Conservation (phyloP, 139 green algal species). For the Eudorina sp. region DNA sequence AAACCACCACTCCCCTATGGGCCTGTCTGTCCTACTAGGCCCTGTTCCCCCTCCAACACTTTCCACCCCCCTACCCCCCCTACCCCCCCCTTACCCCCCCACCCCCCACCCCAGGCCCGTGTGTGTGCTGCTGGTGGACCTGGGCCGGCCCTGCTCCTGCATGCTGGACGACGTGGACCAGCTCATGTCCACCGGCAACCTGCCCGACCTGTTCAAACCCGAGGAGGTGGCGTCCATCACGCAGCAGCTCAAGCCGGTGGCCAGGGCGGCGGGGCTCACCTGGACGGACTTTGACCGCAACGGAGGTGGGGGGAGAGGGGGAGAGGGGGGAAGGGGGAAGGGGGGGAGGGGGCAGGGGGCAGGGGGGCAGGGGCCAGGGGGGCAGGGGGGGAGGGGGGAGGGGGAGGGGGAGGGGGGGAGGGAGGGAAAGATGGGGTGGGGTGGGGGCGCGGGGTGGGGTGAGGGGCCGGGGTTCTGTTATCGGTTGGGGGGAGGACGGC, state of each 20-base stretch:
- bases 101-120: constrained; percentile 38
- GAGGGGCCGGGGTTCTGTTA: no score
- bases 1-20: no score
- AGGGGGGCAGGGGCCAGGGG: neutral
- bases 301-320: constrained; percentile 16
- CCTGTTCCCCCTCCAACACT: neutral
- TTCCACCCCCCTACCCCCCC: neutral
- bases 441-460: no score
- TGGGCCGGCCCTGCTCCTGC: constrained; percentile 42
- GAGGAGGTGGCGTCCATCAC: constrained; percentile 55
- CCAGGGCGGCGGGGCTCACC: constrained; percentile 41
- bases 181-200: constrained; percentile 33
- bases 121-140: constrained; percentile 51
- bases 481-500: no score
- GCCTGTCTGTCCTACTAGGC: no score
- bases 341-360: neutral
- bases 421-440: neutral
- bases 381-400: neutral
- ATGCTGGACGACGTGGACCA: constrained; percentile 64
- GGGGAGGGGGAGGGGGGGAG: neutral
- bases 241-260: constrained; percentile 58
- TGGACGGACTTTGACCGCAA: constrained; percentile 57
- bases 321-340: neutral
- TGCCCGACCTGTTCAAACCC: constrained; percentile 56
- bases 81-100: neutral